These are phyloP conservation scores for Flaveria linearis DNA, from an alignment of 129 eudicot genomes.

Conservation along the genomic window DNA sequence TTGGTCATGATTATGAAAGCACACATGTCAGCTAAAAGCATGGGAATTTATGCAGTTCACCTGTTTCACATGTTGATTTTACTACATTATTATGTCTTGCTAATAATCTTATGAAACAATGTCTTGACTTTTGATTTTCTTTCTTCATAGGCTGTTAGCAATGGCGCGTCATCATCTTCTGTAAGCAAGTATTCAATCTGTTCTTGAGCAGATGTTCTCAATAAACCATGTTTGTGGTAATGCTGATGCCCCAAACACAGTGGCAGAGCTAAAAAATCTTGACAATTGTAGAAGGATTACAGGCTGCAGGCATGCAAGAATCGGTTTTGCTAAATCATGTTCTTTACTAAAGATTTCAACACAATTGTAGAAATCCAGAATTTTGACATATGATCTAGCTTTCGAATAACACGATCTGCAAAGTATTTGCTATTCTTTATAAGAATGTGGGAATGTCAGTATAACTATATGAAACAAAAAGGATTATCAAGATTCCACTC, in stretches of 20 bases:
- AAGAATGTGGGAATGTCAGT: conserved; percentile 75
- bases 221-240: conserved; percentile 56
- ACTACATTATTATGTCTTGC: conserved; percentile 48
- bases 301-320: conserved; percentile 86
- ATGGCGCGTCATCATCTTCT: conserved; percentile 91
- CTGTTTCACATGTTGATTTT: conserved; percentile 40
- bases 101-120: conserved; percentile 46
- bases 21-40: conserved; percentile 67
- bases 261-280: conserved; percentile 67
- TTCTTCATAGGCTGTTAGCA: conserved; percentile 52
- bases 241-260: conserved; percentile 65
- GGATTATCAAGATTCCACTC: too few relatives aligned
- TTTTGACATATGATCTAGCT: conserved; percentile 91
- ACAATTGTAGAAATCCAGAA: conserved; percentile 91
- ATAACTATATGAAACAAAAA: conserved; percentile 42
- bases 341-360: conserved; percentile 87
- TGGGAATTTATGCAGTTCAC: conserved; percentile 41
- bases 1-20: conserved; percentile 62
- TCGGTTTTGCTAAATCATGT: conserved; percentile 55
- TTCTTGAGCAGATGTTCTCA: conserved; percentile 73
- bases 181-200: conserved; percentile 95
- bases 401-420: conserved; percentile 78
- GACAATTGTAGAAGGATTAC: conserved; percentile 48
- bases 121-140: conserved; percentile 57
- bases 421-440: conserved; percentile 65